Conservation (phyloP, 78 protist genomes). For the Polysphondylium violaceum region DNA sequence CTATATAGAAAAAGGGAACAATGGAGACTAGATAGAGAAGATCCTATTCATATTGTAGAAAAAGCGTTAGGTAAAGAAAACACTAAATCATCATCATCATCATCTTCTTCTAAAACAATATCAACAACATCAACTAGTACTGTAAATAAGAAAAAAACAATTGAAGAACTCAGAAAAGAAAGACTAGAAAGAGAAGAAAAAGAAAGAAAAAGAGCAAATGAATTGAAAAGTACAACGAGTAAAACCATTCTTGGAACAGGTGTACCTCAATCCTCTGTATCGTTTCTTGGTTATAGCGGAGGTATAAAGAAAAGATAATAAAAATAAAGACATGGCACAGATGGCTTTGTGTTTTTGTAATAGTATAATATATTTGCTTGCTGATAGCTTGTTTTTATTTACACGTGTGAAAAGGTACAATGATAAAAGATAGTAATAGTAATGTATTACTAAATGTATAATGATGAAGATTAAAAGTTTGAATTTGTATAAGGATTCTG, state of each 20-base stretch:
- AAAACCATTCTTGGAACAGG: neutral
- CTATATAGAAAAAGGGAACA: constrained; percentile 28
- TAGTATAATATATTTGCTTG: neutral
- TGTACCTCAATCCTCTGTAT: neutral
- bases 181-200: constrained; percentile 68
- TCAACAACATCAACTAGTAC: no score
- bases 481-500: no score
- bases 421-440: neutral
- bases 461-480: no score
- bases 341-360: neutral
- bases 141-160: constrained; percentile 55
- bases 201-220: constrained; percentile 40
- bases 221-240: neutral
- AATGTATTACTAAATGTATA: no score
- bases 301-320: constrained; percentile 10
- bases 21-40: constrained; percentile 42
- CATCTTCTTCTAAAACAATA: neutral
- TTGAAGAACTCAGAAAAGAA: constrained; percentile 67
- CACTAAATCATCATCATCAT: neutral
- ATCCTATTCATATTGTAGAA: constrained; percentile 27
- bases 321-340: neutral
- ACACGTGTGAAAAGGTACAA: neutral
- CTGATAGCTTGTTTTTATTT: neutral
- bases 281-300: constrained; percentile 19
- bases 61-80: constrained; percentile 26